Base-by-base conservation (phyloP, 352 stramenopile genomes). In the Globisporangium echinulatum region DNA sequence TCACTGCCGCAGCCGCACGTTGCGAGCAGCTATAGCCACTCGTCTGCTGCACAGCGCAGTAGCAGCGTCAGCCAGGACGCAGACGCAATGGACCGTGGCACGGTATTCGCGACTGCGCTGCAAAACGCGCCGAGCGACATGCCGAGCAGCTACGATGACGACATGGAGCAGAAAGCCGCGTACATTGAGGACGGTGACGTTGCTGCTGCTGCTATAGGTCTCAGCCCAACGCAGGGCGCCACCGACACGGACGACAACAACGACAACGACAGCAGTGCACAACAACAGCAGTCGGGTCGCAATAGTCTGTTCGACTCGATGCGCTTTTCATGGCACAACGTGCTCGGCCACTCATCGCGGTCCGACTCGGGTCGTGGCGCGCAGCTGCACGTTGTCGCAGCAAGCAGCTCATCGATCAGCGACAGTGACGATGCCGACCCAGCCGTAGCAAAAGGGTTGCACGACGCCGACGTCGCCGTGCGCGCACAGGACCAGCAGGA, bases 271-370 rank as follows among this genome's bases (percentile, higher is more conserved):
- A 54, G 33, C 40, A 59, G 52, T 19, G n/a, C 40, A 14, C 9
- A 43, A 17, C 39, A 14, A 36, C 42, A 43, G 36, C 15, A 15
- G 51, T 44, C 54, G 64, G 36, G 49, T 3, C 73, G 71, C 4
- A 73, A 69, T 58, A 85, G 69, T 49, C 55, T 82, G 9, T 74
- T 80, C 44, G 70, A 82, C 11, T 63, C 54, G 11, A 68, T 79
- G 42, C 77, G 76, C 7, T 88, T 83, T 49, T 83, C 80, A 49
- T 92, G 80, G 82, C 72, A 80, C 46, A 82, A 79, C 38, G 69
- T 80, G 43, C 38, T 79, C 33, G 74, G 75, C n/a, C 68, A 75
- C 44, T 80, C 76, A 9, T 77, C 74, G 2, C 73, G 69, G 36
- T 82, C 68, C 39, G 71, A 84, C 38, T 57, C 54, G 7, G 25